phyloP scores from a whole-genome alignment of 805 yeast species.

The Debaryomyces maramus region DNA sequence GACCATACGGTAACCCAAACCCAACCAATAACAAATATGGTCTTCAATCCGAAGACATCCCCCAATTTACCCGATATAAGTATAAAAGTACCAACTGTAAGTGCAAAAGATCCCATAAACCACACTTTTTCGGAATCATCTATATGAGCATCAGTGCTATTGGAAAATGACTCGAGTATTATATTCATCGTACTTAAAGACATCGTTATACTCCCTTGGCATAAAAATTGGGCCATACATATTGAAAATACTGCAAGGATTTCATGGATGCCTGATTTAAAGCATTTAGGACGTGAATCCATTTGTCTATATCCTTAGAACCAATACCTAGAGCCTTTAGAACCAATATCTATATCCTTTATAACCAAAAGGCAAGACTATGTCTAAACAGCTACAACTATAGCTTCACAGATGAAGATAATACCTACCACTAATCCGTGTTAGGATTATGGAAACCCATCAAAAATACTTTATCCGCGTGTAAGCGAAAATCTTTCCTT shows the following conservation, averaged over 20 bases:
- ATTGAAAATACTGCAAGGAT: slow-evolving; percentile 19
- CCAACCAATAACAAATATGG: slow-evolving; percentile 55
- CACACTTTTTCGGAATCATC: slow-evolving; percentile 43
- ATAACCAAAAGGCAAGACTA: too few relatives aligned
- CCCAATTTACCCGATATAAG: slow-evolving; percentile 69
- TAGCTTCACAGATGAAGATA: too few relatives aligned
- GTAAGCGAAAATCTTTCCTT: too few relatives aligned
- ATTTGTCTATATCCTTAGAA: too few relatives aligned
- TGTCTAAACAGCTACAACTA: too few relatives aligned
- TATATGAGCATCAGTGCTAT: slow-evolving; percentile 3
- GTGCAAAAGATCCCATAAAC: slow-evolving; percentile 71
- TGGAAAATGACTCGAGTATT: slow-evolving; percentile 26
- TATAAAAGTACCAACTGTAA: slow-evolving; percentile 73
- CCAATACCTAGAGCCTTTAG: too few relatives aligned
- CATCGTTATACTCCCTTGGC: slow-evolving; percentile 41
- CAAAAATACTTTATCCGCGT: too few relatives aligned
- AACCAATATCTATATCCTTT: too few relatives aligned
- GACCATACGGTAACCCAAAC: slow-evolving; percentile 57
- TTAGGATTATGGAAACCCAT: too few relatives aligned
- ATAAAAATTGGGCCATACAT: slow-evolving; percentile 35
- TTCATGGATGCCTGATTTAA: slow-evolving; percentile 26
- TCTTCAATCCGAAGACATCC: slow-evolving; percentile 66
- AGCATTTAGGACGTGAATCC: slow-evolving; percentile 15
- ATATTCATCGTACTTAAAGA: slow-evolving; percentile 39
- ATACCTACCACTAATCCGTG: too few relatives aligned